Evolutionary conservation across 2,329 filamentous ascomycete species (phyloP), one percentile per base, ranked within the genome.

Genomic region (Sordariomycetes sp.): DNA sequence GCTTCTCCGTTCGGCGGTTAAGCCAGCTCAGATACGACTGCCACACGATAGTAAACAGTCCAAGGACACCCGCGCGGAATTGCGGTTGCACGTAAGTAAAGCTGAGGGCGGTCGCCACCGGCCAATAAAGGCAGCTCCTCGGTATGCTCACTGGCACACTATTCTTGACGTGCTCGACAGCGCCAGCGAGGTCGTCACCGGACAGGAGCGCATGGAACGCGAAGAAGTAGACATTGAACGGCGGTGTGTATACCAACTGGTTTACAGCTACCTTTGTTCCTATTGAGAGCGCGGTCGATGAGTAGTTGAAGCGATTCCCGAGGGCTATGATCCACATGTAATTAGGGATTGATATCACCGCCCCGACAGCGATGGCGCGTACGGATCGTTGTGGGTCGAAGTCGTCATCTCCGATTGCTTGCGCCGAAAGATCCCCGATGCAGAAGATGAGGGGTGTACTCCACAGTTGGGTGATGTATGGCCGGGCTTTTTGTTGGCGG

Each of bases 41-140:
- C 91, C 91, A 96, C 0, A 87, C 88, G 55, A 96, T 86, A 1
- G 89, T 89, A 62, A 95, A 79, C 7, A 86, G 72, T 1, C 88
- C 89, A 0, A 86, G 82, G 63, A 96, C 94, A 17, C 95, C 78
- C 63, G 84, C 88, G 55, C 91, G 77, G 69, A 89, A 92, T 65
- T 92, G 84, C 53, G 90, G 75, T 28, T 85, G 82, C 4, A 96
- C 74, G 65, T 89, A 94, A n/a, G 86, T 83, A 65, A 96, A 95
- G 68, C 79, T 91, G 66, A 96, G 85, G 0, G 90, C 90, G 15
- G 87, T 95, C 17, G 95, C 86, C 0, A 83, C 82, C 0, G 91
- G 92, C 91, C 91, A 96, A 25, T 96, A 70, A 72, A 95, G 95
- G 68, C 85, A 84, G 60, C 85, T 88, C 68, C 94, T 96, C 66